These are phyloP conservation scores for Triangularia verruculosa DNA, from an alignment of 2,329 filamentous ascomycete species.

Conservation along the genomic window DNA sequence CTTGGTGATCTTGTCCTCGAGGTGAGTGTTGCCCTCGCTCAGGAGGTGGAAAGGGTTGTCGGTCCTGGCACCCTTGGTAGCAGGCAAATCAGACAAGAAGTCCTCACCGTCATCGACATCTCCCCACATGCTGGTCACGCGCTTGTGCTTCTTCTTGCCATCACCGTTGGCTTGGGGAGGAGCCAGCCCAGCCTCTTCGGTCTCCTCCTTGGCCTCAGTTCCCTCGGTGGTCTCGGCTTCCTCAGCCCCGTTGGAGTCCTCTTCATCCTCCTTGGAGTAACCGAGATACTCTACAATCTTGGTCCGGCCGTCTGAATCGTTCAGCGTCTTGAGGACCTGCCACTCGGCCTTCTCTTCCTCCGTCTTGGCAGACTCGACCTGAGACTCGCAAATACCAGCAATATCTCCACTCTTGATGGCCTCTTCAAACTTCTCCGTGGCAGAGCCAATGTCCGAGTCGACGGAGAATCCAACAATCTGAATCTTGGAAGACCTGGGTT, in stretches of 20 bases:
- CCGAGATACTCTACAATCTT: conserved; percentile 86
- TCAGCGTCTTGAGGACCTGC: conserved; percentile 87
- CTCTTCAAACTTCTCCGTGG: conserved; percentile 83
- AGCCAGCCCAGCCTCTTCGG: conserved; percentile 26
- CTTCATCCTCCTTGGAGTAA: conserved; percentile 63
- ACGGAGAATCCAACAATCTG: conserved; percentile 84
- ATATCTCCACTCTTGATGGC: conserved; percentile 77
- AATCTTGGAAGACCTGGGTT: conserved; percentile 70
- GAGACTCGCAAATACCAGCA: conserved; percentile 72
- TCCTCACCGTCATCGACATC: conserved; percentile 73
- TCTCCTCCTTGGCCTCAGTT: conserved; percentile 17
- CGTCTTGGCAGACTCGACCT: conserved; percentile 69
- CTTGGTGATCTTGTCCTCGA: conserved; percentile 83
- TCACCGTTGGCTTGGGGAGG: conserved; percentile 42
- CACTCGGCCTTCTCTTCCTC: conserved; percentile 96
- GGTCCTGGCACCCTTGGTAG: conserved; percentile 87
- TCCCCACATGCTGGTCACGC: conserved; percentile 73
- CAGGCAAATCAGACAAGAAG: conserved; percentile 80
- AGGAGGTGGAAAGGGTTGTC: conserved; percentile 93
- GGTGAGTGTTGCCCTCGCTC: conserved; percentile 74
- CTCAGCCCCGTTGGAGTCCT: conserved; percentile 31
- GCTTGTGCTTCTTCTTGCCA: conserved; percentile 58
- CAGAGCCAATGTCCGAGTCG: conserved; percentile 78
- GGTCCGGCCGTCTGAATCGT: conserved; percentile 79
- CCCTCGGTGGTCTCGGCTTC: conserved; percentile 18